Evolutionary conservation across 148 eudicot species (phyloP).

Genomic region (Amaranthus cruentus): DNA sequence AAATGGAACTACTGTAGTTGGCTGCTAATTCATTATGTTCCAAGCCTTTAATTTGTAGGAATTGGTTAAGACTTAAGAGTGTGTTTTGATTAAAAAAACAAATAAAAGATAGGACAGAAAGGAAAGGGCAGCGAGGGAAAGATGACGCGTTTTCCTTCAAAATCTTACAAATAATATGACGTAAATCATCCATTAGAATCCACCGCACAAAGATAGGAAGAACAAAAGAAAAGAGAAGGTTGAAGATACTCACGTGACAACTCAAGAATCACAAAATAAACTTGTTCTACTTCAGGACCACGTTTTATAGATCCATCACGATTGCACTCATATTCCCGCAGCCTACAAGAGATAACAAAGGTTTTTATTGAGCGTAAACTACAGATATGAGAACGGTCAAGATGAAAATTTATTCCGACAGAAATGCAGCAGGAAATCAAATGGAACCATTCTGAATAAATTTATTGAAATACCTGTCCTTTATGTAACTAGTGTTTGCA

Average conservation of each 20-base stretch:
- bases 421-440: conserved; percentile 1
- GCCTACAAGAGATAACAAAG: conserved; percentile 36
- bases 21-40: neutral
- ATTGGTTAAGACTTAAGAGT: too few relatives aligned
- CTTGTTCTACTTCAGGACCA: conserved; percentile 75
- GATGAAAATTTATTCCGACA: neutral
- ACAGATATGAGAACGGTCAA: neutral
- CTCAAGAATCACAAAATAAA: conserved; percentile 79
- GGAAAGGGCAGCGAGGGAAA: too few relatives aligned
- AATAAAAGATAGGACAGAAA: too few relatives aligned
- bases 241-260: conserved; percentile 76
- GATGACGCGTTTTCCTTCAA: too few relatives aligned
- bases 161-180: neutral
- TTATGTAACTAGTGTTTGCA: conserved; percentile 92
- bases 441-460: neutral
- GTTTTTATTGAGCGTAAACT: conserved; percentile 1
- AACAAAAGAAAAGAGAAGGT: neutral
- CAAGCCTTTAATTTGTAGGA: neutral
- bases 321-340: conserved; percentile 76
- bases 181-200: neutral
- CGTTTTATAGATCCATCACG: conserved; percentile 54
- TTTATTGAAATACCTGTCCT: conserved; percentile 57
- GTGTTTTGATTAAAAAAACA: too few relatives aligned
- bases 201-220: neutral
- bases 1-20: neutral